A percentile compares a stretch with the other conserved stretches of the same genome.
These are phyloP conservation scores for Eragrostis curvula DNA, from an alignment of 176 grass and related monocot genomes.

Conservation along the genomic window DNA sequence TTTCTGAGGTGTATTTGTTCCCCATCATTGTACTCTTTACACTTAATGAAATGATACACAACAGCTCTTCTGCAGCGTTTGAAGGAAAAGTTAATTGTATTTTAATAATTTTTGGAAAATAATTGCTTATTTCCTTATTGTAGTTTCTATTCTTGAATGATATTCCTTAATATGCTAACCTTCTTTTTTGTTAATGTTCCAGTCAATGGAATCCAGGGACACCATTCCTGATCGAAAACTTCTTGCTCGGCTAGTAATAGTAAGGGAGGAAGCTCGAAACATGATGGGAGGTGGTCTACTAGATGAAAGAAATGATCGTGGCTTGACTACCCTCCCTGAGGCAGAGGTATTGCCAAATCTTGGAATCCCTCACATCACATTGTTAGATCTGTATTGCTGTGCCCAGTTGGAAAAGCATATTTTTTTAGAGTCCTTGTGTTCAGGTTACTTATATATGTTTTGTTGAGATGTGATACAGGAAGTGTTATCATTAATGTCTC, in stretches of 20 bases:
- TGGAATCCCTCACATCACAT: conserved; percentile 4
- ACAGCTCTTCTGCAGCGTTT: too few relatives aligned
- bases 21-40: too few relatives aligned
- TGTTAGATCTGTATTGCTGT: neutral
- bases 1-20: too few relatives aligned
- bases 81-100: neutral
- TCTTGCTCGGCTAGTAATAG: conserved; percentile 85
- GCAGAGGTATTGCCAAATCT: conserved; percentile 69
- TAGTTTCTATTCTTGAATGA: conserved; percentile 9
- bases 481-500: neutral
- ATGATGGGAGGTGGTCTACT: conserved; percentile 97
- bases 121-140: conserved; percentile 19
- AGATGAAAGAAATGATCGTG: conserved; percentile 97
- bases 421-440: neutral
- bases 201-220: conserved; percentile 89
- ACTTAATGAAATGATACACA: too few relatives aligned
- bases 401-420: neutral
- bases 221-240: conserved; percentile 79
- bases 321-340: conserved; percentile 79
- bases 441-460: conserved; percentile 16
- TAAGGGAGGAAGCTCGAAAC: conserved; percentile 89
- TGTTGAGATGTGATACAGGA: neutral
- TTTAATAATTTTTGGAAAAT: neutral
- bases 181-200: conserved; percentile 14
- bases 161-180: neutral